Evolutionary conservation across 1,139 yeast genomes (phyloP), one percentile per base, ranked within the genome.

Genomic region (Yamadazyma atlantica): DNA sequence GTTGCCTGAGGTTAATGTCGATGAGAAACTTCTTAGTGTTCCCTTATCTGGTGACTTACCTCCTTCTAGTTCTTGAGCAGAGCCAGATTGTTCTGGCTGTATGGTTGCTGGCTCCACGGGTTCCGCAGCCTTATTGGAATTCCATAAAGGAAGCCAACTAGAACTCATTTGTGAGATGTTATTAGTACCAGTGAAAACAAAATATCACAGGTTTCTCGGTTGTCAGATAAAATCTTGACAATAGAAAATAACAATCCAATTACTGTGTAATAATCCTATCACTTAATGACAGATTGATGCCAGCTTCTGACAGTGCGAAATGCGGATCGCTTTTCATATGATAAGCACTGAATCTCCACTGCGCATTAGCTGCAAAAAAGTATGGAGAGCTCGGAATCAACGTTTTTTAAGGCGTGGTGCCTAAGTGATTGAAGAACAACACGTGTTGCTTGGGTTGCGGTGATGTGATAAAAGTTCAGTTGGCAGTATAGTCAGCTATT

Each of bases 71-170:
- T 26, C 17, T 15, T 16, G 10, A 6, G 21, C 6, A 19, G 22
- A 19, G 9, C 8, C 8, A 19, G 22, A 29, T 24, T 18, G 12
- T 16, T 29, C 32, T 13, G 37, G 24, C 17, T 32, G 25, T 33
- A 22, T 12, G 6, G 24, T 10, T 10, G 24, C 28, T 14, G 13
- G 29, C 22, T 12, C 27, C 28, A 24, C 19, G 4, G 32, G 17
- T 6, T 18, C 29, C 14, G 12, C 32, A 26, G 4, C 11, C 14
- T 16, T 32, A 16, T 13, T 26, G 9, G 33, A 29, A 13, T 26
- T 39, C 48, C 48, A 44, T 14, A 23, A 32, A 3, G 44, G 37
- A 22, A 45, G 29, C 50, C 50, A 46, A 26, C 35, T 41, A 12
- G 47, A 39, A 37, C 41, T 39, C 44, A 42, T 43, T 14, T n/a